Evolutionary conservation across 495 filamentous ascomycete genomes (phyloP), one percentile per base, ranked within the genome.

Genomic region (Penicillium macrosclerotiorum): DNA sequence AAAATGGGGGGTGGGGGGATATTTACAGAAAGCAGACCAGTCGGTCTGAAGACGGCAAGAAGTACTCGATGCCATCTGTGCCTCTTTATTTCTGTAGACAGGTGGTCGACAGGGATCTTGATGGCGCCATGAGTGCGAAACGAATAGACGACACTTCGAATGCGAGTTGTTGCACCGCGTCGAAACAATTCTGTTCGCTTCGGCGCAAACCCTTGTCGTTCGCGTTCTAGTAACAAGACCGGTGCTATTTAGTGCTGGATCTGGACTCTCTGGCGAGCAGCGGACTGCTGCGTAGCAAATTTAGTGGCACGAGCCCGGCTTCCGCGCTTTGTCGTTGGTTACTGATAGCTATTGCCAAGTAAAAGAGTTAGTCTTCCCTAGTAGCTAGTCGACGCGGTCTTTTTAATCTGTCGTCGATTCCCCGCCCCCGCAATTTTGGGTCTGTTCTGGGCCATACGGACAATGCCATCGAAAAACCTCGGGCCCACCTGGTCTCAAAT

Each of bases 91-190:
- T 46, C 25, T 25, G 26, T 29, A 4, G 33, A 42, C 20, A 25
- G 30, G 22, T 13, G 33, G 25, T 43, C 43, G 44, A 48, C 50
- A 47, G 50, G 50, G 50, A 12, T 48, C 22, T 36, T 29, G 11
- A 44, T 30, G 27, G 44, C 16, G n/a, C 38, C 43, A 44, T 47
- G 20, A 52, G 38, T 47, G 20, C 38, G 43, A 52, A 52, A 53
- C 50, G 20, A 35, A 20, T 23, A 25, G 24, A 42, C 14, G 6
- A 39, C 26, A 43, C 16, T 22, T 30, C 6, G 13, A 1, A 47
- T 33, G 50, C 44, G 8, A 47, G 33, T 29, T 30, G 16, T 23
- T 52, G 38, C 27, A 27, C 44, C 33, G 25, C 38, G 20, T 43
- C 39, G 33, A 29, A 37, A 42, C 9, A 26, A 13, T 43, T 5